Base-by-base conservation (phyloP, 768 basidiomycete genomes). In the Coprinellus micaceus region DNA sequence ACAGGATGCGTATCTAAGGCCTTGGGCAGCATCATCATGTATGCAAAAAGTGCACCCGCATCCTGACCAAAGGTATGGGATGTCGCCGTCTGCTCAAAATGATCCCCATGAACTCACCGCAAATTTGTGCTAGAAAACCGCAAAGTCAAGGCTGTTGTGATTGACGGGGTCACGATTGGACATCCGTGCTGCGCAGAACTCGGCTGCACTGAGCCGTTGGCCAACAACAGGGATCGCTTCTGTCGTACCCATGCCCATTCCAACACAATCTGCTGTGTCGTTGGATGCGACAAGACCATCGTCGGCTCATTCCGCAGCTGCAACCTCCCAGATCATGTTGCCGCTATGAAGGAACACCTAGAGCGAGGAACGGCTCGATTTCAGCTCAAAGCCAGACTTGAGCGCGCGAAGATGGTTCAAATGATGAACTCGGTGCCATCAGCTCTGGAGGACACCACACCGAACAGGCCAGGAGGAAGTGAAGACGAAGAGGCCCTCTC, bases 121-220 rank as follows among this genome's bases (percentile, higher is more conserved):
- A n/a, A 40, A 52, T 11, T 10, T 33, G 51, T 4, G 11, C 11
- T 52, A n/a, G 11, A 13, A 19, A 26, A 13, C 41, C 12, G 37
- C 9, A 15, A 22, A 37, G 45, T 56, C 4, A 55, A 33, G 29
- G 60, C 56, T 39, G 59, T 57, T 19, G 63, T 64, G 10, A 60
- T 60, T 6, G 61, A 64, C 52, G 63, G 63, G 15, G 30, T 58
- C 19, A 54, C 58, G 4, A 11, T 62, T 10, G 61, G 61, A 3
- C 54, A 55, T 2, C 61, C 61, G 2, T 57, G 56, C 28, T 62
- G 61, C 45, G 48, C 50, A n/a, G 56, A 57, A 11, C 43, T 47
- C 21, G 54, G 54, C 37, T 62, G 61, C 47, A 60, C 19, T 6
- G 21, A 15, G 12, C 56, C 61, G n/a, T 30, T 60, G 15, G 46